Base-by-base conservation (phyloP, 176 grass and related monocot genomes). In the Secale cereale region DNA sequence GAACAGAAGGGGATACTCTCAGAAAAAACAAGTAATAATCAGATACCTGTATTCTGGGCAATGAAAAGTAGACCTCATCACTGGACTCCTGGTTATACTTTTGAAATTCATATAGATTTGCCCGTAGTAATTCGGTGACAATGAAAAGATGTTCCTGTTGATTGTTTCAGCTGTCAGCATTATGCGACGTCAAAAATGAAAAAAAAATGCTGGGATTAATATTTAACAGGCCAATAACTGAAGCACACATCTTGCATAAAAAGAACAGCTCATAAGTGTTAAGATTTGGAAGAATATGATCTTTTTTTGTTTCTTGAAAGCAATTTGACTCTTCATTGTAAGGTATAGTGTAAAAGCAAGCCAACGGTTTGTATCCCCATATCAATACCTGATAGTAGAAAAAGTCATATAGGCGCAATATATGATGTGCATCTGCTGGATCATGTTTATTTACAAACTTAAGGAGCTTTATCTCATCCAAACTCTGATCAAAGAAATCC, bases 381-480 rank as follows among this genome's bases (percentile, higher is more conserved):
- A 56, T 63, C 63, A 80, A 33, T 75, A 99, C 94, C 93, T 97
- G 97, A 88, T 83, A 89, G 71, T 99, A 97, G 86, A 99, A 99
- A 82, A 94, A 99, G 86, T 97, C 97, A 88, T 92, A 97, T 32
- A 97, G 82, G 52, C 92, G 97, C 36, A 99, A 79, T 86, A 99
- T 82, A 74, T 97, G 94, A 89, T 91, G 88, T 7, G 91, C 84
- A 86, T 99, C 97, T 77, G 83, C 76, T 28, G 97, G 97, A 70
- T 99, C 94, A n/a, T 94, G 89, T 82, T 92, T 96, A 86, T 97
- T 99, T 59, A 92, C 97, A 94, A 90, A 94, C 33, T 99, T 99
- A 70, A 99, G 93, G 29, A 99, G 93, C 77, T 99, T 99, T 89
- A 99, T 99, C 84, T 99, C 97, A 81, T 99, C 97, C 88, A 99